Evolutionary conservation across 768 basidiomycete species (phyloP).

Genomic region (Dioszegia crocea): DNA sequence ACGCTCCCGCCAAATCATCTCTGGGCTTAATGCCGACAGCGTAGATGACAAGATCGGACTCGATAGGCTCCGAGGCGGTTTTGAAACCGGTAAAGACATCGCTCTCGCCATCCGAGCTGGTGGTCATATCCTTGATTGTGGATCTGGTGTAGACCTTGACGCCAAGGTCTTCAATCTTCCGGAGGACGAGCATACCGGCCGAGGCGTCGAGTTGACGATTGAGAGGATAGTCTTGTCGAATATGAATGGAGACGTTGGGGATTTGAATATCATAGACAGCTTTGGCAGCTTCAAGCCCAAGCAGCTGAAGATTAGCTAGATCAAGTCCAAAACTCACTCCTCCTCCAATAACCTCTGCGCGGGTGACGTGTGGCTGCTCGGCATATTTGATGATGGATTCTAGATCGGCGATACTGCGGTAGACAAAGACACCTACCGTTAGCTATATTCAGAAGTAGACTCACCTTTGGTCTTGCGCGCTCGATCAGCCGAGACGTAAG

Average conservation of each 20-base stretch:
- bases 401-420: slow-evolving; percentile 67
- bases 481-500: slow-evolving; percentile 55
- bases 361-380: slow-evolving; percentile 52
- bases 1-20: slow-evolving; percentile 60
- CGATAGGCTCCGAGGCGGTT: slow-evolving; percentile 54
- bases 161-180: slow-evolving; percentile 61
- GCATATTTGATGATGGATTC: slow-evolving; percentile 63
- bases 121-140: slow-evolving; percentile 51
- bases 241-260: slow-evolving; percentile 57
- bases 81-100: slow-evolving; percentile 56
- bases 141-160: slow-evolving; percentile 57
- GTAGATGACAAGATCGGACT: slow-evolving; percentile 61
- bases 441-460: neutral
- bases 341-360: slow-evolving; percentile 63
- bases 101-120: slow-evolving; percentile 43
- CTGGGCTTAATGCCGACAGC: slow-evolving; percentile 69
- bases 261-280: slow-evolving; percentile 62
- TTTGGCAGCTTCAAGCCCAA: slow-evolving; percentile 72
- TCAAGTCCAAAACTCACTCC: slow-evolving; percentile 46
- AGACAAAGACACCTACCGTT: slow-evolving; percentile 61
- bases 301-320: slow-evolving; percentile 44
- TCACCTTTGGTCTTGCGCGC: slow-evolving; percentile 49
- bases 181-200: slow-evolving; percentile 61
- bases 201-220: slow-evolving; percentile 61
- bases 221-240: slow-evolving; percentile 57